Evolutionary conservation across 331 rosid genomes (phyloP), one percentile per base, ranked within the genome.

Genomic region (Spiraea crenata): DNA sequence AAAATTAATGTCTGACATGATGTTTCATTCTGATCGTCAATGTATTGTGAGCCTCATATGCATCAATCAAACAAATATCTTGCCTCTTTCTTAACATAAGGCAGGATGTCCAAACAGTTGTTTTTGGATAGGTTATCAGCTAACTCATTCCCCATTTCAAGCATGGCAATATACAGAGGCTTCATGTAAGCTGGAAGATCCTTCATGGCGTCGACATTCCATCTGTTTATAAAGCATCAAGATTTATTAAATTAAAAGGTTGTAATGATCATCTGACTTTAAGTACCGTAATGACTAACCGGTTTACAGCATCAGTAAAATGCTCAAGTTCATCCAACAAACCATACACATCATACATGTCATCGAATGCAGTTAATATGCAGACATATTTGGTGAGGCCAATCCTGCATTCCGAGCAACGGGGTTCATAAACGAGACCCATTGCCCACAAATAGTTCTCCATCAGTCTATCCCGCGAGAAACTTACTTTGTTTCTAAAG

Each of bases 341-440:
- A 61, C 80, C 85, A 62, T 73, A 77, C 0, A 73, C 44, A 48
- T 81, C 85, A 34, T 77, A 81, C 58, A 77, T 63, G 51, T 81
- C 85, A 17, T 81, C 85, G 5, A 81, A 69, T 7, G 15, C 67
- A 7, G 74, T 5, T 34, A 81, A 13, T 60, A 77, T 69, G 77
- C 79, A 81, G 3, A 81, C 68, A 13, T 51, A 81, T 12, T 81
- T 81, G 16, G 82, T 74, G 51, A 81, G 38, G 39, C 74, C 71
- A 10, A 73, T 57, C 70, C 85, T 77, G 67, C 76, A 77, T 25
- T 73, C 63, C 11, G 72, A 73, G 42, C 67, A 69, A n/a, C 38
- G 79, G 4, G 85, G 79, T 39, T 77, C 85, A 64, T 1, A 52
- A 42, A 14, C 2, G 44, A 58, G 51, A 5, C 77, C 85, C 71